These are phyloP conservation scores for Naematelia aurantialba DNA, from an alignment of 768 basidiomycete species.

Conservation along the genomic window DNA sequence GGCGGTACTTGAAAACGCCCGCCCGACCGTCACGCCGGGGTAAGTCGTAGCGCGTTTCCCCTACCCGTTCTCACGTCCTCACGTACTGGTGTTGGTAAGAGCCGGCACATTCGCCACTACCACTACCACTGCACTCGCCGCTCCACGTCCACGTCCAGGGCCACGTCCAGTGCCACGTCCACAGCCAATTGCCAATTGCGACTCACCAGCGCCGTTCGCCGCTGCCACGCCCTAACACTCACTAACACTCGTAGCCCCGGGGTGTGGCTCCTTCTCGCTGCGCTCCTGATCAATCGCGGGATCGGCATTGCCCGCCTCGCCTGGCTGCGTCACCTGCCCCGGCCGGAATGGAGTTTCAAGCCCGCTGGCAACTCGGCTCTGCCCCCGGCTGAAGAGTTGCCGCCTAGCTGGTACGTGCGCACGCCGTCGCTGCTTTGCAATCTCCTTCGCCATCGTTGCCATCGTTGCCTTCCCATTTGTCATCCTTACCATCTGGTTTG, in stretches of 20 bases:
- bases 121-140: too few relatives aligned
- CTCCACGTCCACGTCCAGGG: too few relatives aligned
- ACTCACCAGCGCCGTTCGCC: too few relatives aligned
- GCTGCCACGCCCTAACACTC: too few relatives aligned
- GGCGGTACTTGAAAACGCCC: not conserved
- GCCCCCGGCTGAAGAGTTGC: slow-evolving; percentile 5
- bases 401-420: slow-evolving; percentile 20
- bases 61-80: not conserved
- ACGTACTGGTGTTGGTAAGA: not conserved
- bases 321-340: slow-evolving; percentile 20
- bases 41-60: not conserved
- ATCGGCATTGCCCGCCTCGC: slow-evolving; percentile 18
- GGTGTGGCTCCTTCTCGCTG: slow-evolving; percentile 32
- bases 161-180: too few relatives aligned
- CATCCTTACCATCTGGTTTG: too few relatives aligned
- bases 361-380: slow-evolving; percentile 14
- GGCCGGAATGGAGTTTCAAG: slow-evolving; percentile 36
- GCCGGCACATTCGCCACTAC: not conserved
- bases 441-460: too few relatives aligned
- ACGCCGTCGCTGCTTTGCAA: not conserved
- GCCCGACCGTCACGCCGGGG: not conserved
- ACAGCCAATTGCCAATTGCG: too few relatives aligned
- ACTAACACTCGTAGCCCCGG: slow-evolving; percentile 14
- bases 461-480: too few relatives aligned
- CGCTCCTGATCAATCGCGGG: slow-evolving; percentile 23